Base-by-base conservation (phyloP, 768 basidiomycete genomes). In the Sporobolomyces pararoseus region DNA sequence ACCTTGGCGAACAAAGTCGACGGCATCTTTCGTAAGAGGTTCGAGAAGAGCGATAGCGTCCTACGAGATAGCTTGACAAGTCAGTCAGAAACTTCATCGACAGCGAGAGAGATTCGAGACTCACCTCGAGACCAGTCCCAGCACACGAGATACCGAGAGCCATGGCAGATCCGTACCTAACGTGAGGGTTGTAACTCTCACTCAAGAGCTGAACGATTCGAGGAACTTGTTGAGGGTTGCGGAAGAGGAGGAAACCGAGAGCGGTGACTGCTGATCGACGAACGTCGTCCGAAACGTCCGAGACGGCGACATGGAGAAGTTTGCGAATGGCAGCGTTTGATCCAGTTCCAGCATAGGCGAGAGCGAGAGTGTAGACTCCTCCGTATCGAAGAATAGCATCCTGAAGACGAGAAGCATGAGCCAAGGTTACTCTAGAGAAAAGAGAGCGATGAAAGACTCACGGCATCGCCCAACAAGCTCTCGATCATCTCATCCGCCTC, bases 161-260 rank as follows among this genome's bases (percentile, higher is more conserved):
- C 37, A 99, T 84, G 7, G 95, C 96, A 34, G 94, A 93, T 73
- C 95, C 95, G 71, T 95, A 97, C 50, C 96, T 86, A 29, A 99
- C 96, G 78, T 98, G 95, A 19, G 96, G 96, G 78, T 98, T 99
- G 80, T 99, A 99, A 76, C 92, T 95, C 82, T 99, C 96, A 73
- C 91, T 92, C 60, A 99, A 82, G 21, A 99, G 85, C 78, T 99
- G 96, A 9, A 99, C 96, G 68, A 98, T 90, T 52, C 96, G 84
- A 25, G 96, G 96, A 3, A 99, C 94, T 82, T 97, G 94, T 17
- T 86, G 85, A 17, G 96, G 94, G 79, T 90, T 96, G 81, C 97
- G 92, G 85, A 95, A 99, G 34, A 99, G 85, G 65, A 99, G 83
- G 83, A 99, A 98, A 0, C 96, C 92, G 49, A 99, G 84, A 17